These are phyloP conservation scores for Gracilaria caudata DNA, from an alignment of 23 red algal species.

Conservation along the genomic window DNA sequence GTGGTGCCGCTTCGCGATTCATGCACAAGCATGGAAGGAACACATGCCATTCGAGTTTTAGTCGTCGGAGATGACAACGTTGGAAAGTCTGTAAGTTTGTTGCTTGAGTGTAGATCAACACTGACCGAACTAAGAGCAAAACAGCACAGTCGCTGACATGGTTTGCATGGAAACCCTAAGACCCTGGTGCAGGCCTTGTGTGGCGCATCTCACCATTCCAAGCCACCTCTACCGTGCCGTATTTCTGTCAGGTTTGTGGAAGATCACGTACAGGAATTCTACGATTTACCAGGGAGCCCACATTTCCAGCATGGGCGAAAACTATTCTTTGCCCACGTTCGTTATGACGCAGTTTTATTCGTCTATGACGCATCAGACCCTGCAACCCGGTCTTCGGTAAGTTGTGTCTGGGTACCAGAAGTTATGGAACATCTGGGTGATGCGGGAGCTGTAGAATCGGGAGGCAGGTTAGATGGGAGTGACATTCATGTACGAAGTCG, in stretches of 20 bases:
- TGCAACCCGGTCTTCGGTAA: constrained; percentile 56
- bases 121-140: not conserved
- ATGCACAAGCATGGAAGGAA: constrained; percentile 17
- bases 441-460: constrained; percentile 57
- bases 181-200: constrained; percentile 67
- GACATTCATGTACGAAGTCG: constrained; percentile 48
- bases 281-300: constrained; percentile 53
- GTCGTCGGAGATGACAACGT: constrained; percentile 74
- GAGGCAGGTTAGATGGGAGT: constrained; percentile 49
- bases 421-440: constrained; percentile 68
- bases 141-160: constrained; percentile 7
- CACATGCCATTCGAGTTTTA: constrained; percentile 38
- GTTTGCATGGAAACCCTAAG: constrained; percentile 7
- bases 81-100: constrained; percentile 64
- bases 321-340: constrained; percentile 55
- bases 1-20: not conserved
- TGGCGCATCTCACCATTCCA: constrained; percentile 36
- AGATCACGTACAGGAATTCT: constrained; percentile 62
- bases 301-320: constrained; percentile 55
- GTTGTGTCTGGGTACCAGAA: constrained; percentile 61
- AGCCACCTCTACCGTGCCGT: constrained; percentile 17
- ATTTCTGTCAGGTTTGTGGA: constrained; percentile 48
- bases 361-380: constrained; percentile 65
- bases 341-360: constrained; percentile 64
- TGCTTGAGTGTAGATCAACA: not conserved